Evolutionary conservation across 768 basidiomycete species (phyloP).

Genomic region (Lactarius akahatsu): DNA sequence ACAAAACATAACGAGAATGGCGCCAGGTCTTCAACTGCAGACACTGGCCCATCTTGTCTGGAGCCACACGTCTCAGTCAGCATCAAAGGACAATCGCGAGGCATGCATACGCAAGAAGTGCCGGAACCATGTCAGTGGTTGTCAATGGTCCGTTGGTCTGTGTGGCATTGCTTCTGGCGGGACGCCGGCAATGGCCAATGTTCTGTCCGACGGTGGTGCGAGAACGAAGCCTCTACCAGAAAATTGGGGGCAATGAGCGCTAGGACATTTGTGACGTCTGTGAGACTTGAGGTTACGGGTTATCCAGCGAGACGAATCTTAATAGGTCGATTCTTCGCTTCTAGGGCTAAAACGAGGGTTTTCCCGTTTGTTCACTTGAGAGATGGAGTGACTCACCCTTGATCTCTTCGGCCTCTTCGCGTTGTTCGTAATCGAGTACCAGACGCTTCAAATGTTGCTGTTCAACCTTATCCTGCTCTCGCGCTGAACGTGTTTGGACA

Average conservation of each 20-base stretch:
- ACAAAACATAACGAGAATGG: constrained; percentile 3
- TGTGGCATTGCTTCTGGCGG: constrained; percentile 4
- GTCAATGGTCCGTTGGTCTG: constrained; percentile 5
- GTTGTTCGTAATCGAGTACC: constrained; percentile 88
- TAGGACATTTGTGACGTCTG: constrained; percentile 17
- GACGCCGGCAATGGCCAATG: constrained; percentile 14
- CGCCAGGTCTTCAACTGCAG: constrained; percentile 1
- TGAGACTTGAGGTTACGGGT: constrained; percentile 25
- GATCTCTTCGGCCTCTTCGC: constrained; percentile 80
- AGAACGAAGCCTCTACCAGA: constrained; percentile 20
- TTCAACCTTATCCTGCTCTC: constrained; percentile 91
- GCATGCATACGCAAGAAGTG: constrained; percentile 23
- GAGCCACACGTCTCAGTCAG: constrained; percentile 8
- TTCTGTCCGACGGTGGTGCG: constrained; percentile 17
- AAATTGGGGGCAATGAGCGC: constrained; percentile 17
- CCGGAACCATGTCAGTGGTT: constrained; percentile 17
- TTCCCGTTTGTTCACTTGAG: background rate
- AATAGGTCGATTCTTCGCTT: constrained; percentile 66
- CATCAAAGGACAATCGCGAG: constrained; percentile 7
- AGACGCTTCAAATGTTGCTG: constrained; percentile 97
- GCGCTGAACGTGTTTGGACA: constrained; percentile 86
- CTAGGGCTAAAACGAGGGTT: constrained; percentile 48
- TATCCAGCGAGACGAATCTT: constrained; percentile 78
- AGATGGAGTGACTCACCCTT: constrained; percentile 49
- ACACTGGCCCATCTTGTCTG: background rate